Conservation (phyloP, 805 yeast species). For the Kuraishia floccosa region DNA sequence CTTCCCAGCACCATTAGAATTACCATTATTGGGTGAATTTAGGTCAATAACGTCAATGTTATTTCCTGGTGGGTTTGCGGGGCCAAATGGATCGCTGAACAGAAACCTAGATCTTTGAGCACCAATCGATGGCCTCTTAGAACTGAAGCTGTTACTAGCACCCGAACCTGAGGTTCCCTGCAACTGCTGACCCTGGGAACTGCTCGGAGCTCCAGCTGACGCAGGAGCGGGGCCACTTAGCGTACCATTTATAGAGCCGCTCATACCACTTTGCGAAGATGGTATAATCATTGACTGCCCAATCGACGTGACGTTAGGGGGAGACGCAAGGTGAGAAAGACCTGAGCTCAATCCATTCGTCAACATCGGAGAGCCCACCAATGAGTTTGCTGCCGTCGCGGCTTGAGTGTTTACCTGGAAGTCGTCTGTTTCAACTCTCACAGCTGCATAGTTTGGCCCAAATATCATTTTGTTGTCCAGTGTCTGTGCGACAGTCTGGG, state of each 20-base stretch:
- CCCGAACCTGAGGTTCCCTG: background rate
- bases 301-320: conserved; percentile 6
- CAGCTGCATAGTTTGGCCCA: conserved; percentile 34
- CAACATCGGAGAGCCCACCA: conserved; percentile 3
- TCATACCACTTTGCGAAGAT: background rate
- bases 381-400: conserved; percentile 4
- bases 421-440: conserved; percentile 29
- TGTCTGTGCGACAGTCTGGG: conserved; percentile 27
- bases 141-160: conserved; percentile 3
- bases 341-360: background rate
- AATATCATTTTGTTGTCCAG: conserved; percentile 32
- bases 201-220: background rate
- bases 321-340: conserved; percentile 3
- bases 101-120: conserved; percentile 57
- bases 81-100: conserved; percentile 50
- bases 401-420: background rate
- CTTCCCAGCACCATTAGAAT: conserved; percentile 22
- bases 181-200: too few relatives aligned
- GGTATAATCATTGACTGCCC: conserved; percentile 2
- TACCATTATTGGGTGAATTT: conserved; percentile 21
- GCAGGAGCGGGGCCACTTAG: background rate
- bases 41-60: conserved; percentile 7
- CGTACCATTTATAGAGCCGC: background rate
- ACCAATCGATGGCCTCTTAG: conserved; percentile 43
- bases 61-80: conserved; percentile 5